Conservation (phyloP, 2,329 filamentous ascomycete genomes). For the Phyllosticta citrichinensis region DNA sequence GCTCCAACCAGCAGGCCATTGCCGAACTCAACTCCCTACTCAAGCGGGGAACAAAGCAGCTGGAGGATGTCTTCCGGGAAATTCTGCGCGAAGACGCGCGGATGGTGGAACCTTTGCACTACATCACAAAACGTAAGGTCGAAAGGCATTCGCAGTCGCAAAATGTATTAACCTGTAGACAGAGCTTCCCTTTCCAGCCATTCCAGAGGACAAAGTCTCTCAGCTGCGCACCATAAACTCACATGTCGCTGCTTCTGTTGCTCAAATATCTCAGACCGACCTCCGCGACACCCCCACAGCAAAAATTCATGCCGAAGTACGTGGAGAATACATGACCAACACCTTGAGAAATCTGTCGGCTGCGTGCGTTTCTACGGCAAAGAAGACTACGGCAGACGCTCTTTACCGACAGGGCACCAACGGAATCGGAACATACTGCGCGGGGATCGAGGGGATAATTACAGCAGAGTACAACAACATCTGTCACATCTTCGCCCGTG, state of each 20-base stretch:
- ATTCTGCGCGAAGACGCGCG: constrained; percentile 68
- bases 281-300: constrained; percentile 57
- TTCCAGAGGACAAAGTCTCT: constrained; percentile 67
- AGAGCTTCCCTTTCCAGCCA: constrained; percentile 66
- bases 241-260: constrained; percentile 56
- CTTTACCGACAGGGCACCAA: constrained; percentile 84
- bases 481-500: constrained; percentile 71
- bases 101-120: constrained; percentile 76
- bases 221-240: constrained; percentile 69
- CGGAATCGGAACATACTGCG: constrained; percentile 81
- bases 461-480: constrained; percentile 86
- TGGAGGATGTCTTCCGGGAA: constrained; percentile 76
- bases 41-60: constrained; percentile 66
- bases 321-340: constrained; percentile 74
- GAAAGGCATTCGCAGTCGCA: not conserved
- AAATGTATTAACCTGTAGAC: constrained; percentile 7
- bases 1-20: constrained; percentile 83
- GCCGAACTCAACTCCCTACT: constrained; percentile 68
- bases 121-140: constrained; percentile 72
- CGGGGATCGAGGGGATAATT: constrained; percentile 79
- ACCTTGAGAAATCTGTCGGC: constrained; percentile 79
- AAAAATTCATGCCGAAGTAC: constrained; percentile 74
- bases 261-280: constrained; percentile 36
- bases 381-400: constrained; percentile 61
- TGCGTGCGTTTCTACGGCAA: constrained; percentile 71